Conservation (phyloP, 2,329 filamentous ascomycete genomes). For the Triangularia verruculosa region DNA sequence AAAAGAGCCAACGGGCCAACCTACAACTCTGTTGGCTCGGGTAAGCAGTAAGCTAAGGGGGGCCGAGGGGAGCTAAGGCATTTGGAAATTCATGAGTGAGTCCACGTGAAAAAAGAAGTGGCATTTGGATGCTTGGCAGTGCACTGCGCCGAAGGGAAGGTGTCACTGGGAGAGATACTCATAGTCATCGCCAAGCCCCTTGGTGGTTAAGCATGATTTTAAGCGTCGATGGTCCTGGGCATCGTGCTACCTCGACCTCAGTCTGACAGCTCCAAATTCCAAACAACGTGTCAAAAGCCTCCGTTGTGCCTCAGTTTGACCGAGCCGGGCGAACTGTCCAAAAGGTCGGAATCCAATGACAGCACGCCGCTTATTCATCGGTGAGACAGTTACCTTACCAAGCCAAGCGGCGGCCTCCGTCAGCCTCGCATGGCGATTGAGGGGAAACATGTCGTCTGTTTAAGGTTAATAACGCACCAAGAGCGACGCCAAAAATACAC, state of each 20-base stretch:
- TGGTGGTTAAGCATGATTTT: slow-evolving; percentile 27
- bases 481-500: slow-evolving; percentile 19
- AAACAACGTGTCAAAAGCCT: slow-evolving; percentile 2
- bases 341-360: slow-evolving; percentile 1
- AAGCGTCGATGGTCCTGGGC: slow-evolving; percentile 15
- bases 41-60: neutral
- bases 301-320: neutral
- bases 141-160: neutral
- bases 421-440: neutral
- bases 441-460: slow-evolving; percentile 24
- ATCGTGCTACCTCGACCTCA: neutral
- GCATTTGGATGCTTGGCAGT: neutral
- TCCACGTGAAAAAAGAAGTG: neutral
- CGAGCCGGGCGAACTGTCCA: neutral
- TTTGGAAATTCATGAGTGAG: neutral
- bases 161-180: neutral
- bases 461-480: slow-evolving; percentile 28
- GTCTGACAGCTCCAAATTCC: neutral
- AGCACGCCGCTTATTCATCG: neutral
- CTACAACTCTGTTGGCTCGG: neutral
- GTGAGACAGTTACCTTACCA: neutral
- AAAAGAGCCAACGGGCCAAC: neutral
- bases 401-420: slow-evolving; percentile 5
- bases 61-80: neutral
- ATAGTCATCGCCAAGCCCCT: slow-evolving; percentile 14